A percentile compares a stretch with the other conserved stretches of the same genome.
Evolutionary conservation across 2,329 filamentous ascomycete genomes (phyloP).

Genomic region (Elsinoe arachidis): DNA sequence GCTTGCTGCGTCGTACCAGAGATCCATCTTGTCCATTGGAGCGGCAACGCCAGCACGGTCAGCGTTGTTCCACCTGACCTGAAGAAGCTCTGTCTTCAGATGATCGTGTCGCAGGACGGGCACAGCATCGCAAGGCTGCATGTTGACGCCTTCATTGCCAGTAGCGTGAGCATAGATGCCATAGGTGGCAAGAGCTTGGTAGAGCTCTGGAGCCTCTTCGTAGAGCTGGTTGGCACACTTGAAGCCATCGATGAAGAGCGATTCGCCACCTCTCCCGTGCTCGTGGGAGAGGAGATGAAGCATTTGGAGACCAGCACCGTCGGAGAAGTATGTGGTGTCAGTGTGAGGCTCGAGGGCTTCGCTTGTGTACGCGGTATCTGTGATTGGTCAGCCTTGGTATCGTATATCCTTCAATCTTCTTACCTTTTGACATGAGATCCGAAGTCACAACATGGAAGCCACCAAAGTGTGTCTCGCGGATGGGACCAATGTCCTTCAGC

Average conservation of each 20-base stretch:
- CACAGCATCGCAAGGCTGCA: conserved; percentile 60
- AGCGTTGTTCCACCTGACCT: conserved; percentile 88
- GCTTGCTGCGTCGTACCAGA: conserved; percentile 74
- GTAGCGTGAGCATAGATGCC: conserved; percentile 71
- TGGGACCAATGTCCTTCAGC: conserved; percentile 73
- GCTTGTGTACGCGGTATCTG: conserved; percentile 60
- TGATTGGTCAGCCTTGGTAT: not conserved
- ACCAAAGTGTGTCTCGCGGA: conserved; percentile 81
- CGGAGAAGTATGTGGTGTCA: conserved; percentile 92
- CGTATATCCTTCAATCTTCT: not conserved
- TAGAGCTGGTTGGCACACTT: conserved; percentile 55
- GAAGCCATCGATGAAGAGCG: conserved; percentile 81
- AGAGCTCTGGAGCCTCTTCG: conserved; percentile 47
- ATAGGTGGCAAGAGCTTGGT: conserved; percentile 47
- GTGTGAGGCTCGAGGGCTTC: conserved; percentile 77
- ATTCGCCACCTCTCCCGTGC: conserved; percentile 60
- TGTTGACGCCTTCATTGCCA: conserved; percentile 75
- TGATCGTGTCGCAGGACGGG: conserved; percentile 61
- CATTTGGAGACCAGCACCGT: conserved; percentile 82
- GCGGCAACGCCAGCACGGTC: conserved; percentile 64
- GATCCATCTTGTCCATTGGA: conserved; percentile 42
- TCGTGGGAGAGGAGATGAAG: conserved; percentile 86
- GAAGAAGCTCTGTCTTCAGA: conserved; percentile 38
- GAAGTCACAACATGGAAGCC: conserved; percentile 82
- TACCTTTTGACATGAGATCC: conserved; percentile 64